Base-by-base conservation (phyloP, 768 basidiomycete genomes). In the Agrocybe chaxingu region DNA sequence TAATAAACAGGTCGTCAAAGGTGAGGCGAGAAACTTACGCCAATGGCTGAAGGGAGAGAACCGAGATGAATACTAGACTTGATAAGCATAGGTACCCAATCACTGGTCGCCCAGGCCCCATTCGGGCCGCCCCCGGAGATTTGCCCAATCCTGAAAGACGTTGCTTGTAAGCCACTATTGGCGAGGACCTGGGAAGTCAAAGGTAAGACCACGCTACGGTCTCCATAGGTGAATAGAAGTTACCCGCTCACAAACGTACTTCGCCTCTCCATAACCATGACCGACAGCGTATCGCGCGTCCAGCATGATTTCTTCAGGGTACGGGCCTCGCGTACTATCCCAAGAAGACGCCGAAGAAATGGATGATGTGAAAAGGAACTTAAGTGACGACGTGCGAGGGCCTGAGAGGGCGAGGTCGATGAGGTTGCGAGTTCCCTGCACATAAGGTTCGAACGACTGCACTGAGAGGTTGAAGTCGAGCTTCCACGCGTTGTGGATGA, bases 401-500 rank as follows among this genome's bases (percentile, higher is more conserved):
- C 70, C 71, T 4, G 59, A 57, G 1, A 69, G 63, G 1, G 69
- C 66, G 30, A 80, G 65, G 51, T 75, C 71, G 33, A 70, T 60
- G 16, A 71, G 58, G 41, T 72, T 70, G 9, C 75, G 70, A 4
- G 70, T 68, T 7, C 70, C 71, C 9, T 62, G 60, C 34, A 79
- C 62, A 48, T 62, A 70, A 4, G 71, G 65, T 44, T 77, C 77
- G 42, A 77, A 75, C 1, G 78, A 75, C 1, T 67, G 63, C 5
- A 79, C 57, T 0, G 68, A 53, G 37, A 72, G 29, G 50, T 77
- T 79, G 56, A 78, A 78, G 42, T 79, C 71, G 18, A 79, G 62
- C n/a, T 62, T 66, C 76, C 77, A 77, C 1, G 76, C 73, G 33
- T 65, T 71, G 46, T 78, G 75, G 8, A 78, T 67, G 53, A 79